Evolutionary conservation across 257 asterid species (phyloP).

Genomic region (Rhazya stricta): DNA sequence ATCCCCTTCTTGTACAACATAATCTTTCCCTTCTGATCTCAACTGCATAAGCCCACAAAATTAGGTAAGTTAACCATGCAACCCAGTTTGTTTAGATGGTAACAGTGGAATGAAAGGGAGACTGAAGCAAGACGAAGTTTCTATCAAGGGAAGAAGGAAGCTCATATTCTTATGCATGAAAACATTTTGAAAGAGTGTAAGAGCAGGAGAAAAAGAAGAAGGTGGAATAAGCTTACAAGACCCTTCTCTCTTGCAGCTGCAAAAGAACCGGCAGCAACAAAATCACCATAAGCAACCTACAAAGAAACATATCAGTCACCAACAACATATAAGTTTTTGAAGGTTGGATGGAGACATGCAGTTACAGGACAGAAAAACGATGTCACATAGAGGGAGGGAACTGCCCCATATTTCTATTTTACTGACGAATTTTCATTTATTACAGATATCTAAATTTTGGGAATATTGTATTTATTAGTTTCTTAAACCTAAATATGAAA

Average conservation of each 20-base stretch:
- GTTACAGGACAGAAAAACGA: neutral
- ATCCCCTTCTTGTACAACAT: conserved; percentile 90
- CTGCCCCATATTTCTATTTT: neutral
- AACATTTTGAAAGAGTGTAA: neutral
- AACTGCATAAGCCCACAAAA: conserved; percentile 47
- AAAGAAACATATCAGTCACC: conserved; percentile 5
- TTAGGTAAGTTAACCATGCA: neutral
- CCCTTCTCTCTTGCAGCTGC: conserved; percentile 97
- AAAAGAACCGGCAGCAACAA: conserved; percentile 84
- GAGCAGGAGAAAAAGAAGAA: neutral
- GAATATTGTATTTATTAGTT: neutral
- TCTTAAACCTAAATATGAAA: neutral
- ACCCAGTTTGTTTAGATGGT: neutral
- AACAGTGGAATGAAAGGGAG: neutral
- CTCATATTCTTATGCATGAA: neutral
- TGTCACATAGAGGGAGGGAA: neutral
- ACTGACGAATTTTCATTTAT: neutral
- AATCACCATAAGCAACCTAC: conserved; percentile 89
- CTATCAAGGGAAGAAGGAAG: neutral
- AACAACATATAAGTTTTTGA: conserved; percentile 17
- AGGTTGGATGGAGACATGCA: neutral
- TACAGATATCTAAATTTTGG: neutral
- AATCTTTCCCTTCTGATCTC: conserved; percentile 94
- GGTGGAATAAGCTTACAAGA: conserved; percentile 54
- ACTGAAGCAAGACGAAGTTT: neutral